Percentiles rank a stretch among this genome's conserved stretches.
These are phyloP conservation scores for Tylopilus rubrobrunneus DNA, from an alignment of 768 basidiomycete species.

Conservation along the genomic window DNA sequence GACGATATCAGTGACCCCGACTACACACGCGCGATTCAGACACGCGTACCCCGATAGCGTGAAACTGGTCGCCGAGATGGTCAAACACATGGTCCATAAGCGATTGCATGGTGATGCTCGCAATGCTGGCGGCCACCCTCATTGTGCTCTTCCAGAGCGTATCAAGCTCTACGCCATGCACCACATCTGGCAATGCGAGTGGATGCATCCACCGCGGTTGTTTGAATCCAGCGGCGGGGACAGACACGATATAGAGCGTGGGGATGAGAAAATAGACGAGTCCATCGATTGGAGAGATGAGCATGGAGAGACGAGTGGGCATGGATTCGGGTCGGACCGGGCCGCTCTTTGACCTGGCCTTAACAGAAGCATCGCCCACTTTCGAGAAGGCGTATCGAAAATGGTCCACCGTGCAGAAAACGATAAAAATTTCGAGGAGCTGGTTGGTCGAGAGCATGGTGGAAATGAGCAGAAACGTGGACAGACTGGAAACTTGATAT, in stretches of 20 bases:
- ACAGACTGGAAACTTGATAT: no score
- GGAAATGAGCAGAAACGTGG: no score
- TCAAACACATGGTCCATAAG: not conserved
- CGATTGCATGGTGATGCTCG: not conserved
- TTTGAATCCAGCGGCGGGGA: not conserved
- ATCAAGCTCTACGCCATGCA: not conserved
- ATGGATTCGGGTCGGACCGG: constrained; percentile 2
- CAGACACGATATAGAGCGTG: not conserved
- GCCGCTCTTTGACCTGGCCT: constrained; percentile 4
- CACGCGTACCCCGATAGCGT: constrained; percentile 7
- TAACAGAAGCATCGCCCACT: not conserved
- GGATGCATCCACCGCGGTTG: constrained; percentile 7
- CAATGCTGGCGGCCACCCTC: not conserved
- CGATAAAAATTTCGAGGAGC: not conserved
- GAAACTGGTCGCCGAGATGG: constrained; percentile 8
- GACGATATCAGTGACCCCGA: not conserved
- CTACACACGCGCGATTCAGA: not conserved
- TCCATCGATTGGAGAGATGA: not conserved
- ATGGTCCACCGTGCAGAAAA: not conserved
- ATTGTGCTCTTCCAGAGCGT: not conserved
- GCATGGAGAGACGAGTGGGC: not conserved
- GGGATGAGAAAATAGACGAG: not conserved
- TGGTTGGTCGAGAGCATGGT: not conserved
- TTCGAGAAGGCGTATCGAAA: not conserved
- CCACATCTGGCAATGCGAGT: not conserved